Evolutionary conservation across 2,329 filamentous ascomycete species (phyloP).

Genomic region (Aphanoascus verrucosus): DNA sequence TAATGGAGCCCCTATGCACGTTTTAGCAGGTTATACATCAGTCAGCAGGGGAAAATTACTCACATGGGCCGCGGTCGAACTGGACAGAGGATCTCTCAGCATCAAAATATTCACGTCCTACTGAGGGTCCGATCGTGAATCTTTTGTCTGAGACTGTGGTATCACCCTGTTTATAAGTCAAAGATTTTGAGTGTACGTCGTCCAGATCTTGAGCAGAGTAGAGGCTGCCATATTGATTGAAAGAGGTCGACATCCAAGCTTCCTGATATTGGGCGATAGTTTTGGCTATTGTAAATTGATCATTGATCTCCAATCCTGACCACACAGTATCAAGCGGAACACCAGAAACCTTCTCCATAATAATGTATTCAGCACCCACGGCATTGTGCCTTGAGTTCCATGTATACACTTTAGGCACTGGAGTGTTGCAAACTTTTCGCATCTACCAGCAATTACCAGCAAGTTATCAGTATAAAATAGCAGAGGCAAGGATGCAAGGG

Average conservation of each 20-base stretch:
- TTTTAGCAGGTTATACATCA: background rate
- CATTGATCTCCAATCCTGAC: conserved; percentile 21
- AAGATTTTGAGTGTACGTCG: background rate
- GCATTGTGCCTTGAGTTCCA: background rate
- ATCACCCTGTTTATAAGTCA: conserved; percentile 9
- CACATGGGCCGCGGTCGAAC: conserved; percentile 31
- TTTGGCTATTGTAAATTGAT: conserved; percentile 21
- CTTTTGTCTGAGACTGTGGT: conserved; percentile 14
- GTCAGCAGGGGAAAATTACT: conserved; percentile 16
- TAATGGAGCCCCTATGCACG: conserved; percentile 21
- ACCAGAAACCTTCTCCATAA: conserved; percentile 22
- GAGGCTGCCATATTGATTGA: conserved; percentile 21
- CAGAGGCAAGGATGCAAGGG: conserved; percentile 13
- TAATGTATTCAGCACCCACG: conserved; percentile 14
- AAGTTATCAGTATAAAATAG: conserved; percentile 15
- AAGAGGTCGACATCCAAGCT: conserved; percentile 23
- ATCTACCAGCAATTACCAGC: background rate
- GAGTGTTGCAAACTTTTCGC: conserved; percentile 4
- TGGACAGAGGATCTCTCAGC: conserved; percentile 23
- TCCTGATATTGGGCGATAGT: conserved; percentile 25
- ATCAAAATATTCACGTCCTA: conserved; percentile 26
- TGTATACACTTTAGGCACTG: conserved; percentile 11
- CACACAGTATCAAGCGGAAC: conserved; percentile 25
- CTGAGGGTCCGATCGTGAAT: conserved; percentile 32
- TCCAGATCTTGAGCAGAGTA: conserved; percentile 19